Evolutionary conservation across 176 grass and related monocot species (phyloP), one percentile per base, ranked within the genome.

Genomic region (Paspalum notatum): DNA sequence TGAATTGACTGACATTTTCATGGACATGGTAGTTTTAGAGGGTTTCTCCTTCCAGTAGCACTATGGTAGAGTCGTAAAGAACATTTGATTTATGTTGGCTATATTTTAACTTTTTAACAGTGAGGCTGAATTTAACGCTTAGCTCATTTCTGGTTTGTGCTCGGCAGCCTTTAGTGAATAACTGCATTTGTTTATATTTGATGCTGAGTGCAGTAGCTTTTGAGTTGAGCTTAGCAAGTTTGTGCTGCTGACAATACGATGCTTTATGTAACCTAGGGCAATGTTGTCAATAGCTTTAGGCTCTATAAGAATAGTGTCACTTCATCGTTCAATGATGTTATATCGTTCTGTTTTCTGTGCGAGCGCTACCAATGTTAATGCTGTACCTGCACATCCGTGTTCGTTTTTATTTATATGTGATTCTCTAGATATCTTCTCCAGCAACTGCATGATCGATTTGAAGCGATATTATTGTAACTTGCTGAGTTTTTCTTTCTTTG

Each of bases 101-200:
- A 9, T 66, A 11, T 14, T 17, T 71, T 54, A 18, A 68, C 27
- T 15, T 56, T 55, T 18, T 14, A 68, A 27, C 8, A 46, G 8
- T 26, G 41, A 45, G 45, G 15, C 40, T 68, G 14, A 63, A 20
- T 77, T 50, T 32, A 14, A 77, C 62, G 42, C 20, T 66, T 67
- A 48, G 40, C 14, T n/a, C 4, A 74, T 73, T 17, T 65, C 12
- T 73, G 59, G 68, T 48, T 58, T 68, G 50, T 58, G 50, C 9
- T 8, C 46, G 22, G 17, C 62, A 72, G 17, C 1, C 53, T 38
- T 72, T 83, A 44, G 32, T 51, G 62, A 51, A 47, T n/a, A 53
- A 57, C 20, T 72, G 32, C 57, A 78, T 40, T 38, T 48, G 17
- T 15, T 74, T 32, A 14, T 87, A 17, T 72, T 15, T 65, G 73